phyloP scores from a whole-genome alignment of 2,329 filamentous ascomycete genomes.

The Aspergillus phoenicis region DNA sequence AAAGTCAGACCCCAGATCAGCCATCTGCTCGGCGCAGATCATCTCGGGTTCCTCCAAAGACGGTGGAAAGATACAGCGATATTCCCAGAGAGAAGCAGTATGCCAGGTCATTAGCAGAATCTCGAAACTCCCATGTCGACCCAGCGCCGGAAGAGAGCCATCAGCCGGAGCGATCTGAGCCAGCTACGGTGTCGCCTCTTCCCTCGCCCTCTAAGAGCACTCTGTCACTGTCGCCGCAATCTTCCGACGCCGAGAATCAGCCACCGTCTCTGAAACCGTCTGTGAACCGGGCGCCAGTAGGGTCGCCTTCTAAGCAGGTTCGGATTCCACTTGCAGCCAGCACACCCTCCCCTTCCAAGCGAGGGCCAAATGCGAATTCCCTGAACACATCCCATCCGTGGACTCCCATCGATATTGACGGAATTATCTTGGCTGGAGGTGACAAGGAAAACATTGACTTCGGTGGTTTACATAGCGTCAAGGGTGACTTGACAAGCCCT shows the following conservation, averaged over 20 bases:
- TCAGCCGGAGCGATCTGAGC: conserved; percentile 13
- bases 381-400: conserved; percentile 64
- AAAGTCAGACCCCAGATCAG: conserved; percentile 19
- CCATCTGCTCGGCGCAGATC: conserved; percentile 25
- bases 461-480: conserved; percentile 52
- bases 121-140: conserved; percentile 23
- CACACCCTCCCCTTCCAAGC: conserved; percentile 63
- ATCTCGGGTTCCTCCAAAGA: conserved; percentile 38
- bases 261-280: conserved; percentile 69
- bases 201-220: conserved; percentile 46
- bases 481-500: conserved; percentile 66
- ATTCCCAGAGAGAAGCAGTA: conserved; percentile 40
- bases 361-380: conserved; percentile 54
- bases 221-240: conserved; percentile 70
- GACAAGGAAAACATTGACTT: conserved; percentile 55
- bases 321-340: conserved; percentile 48
- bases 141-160: conserved; percentile 15
- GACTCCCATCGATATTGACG: conserved; percentile 75
- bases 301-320: conserved; percentile 37
- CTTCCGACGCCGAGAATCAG: conserved; percentile 78
- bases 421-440: conserved; percentile 49
- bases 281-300: conserved; percentile 44
- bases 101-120: conserved; percentile 33
- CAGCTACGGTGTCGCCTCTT: conserved; percentile 30
- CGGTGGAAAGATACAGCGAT: conserved; percentile 40